Conservation (phyloP, 257 asterid genomes). For the Osmanthus fragrans region DNA sequence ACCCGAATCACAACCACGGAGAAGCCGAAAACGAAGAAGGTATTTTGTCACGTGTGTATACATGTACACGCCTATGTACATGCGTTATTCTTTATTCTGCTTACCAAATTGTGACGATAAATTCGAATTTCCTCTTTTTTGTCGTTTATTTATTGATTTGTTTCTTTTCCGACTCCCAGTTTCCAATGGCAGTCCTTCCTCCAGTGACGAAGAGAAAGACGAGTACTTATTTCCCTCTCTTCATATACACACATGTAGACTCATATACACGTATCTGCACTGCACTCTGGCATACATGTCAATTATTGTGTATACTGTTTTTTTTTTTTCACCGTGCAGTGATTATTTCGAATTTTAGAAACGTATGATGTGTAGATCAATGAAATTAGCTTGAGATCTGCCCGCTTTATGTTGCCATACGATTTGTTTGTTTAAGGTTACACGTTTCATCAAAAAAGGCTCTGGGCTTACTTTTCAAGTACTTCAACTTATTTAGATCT, state of each 20-base stretch:
- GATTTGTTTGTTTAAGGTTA: conserved; percentile 26
- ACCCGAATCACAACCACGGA: conserved; percentile 53
- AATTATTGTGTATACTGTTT: conserved; percentile 5
- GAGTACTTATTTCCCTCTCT: conserved; percentile 49
- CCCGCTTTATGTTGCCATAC: conserved; percentile 32
- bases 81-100: conserved; percentile 33
- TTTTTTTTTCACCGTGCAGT: conserved; percentile 18
- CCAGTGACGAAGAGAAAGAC: conserved; percentile 62
- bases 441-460: conserved; percentile 19
- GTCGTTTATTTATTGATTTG: neutral
- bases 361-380: conserved; percentile 28
- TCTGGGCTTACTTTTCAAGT: conserved; percentile 18
- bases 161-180: conserved; percentile 50
- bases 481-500: conserved; percentile 20
- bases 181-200: conserved; percentile 64
- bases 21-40: conserved; percentile 45
- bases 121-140: conserved; percentile 30
- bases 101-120: conserved; percentile 17
- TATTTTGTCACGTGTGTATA: conserved; percentile 26
- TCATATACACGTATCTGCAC: neutral
- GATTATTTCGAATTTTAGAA: conserved; percentile 12
- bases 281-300: conserved; percentile 20
- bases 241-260: conserved; percentile 24
- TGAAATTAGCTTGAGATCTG: conserved; percentile 41
- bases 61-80: conserved; percentile 25